phyloP scores from a whole-genome alignment of 352 stramenopile species.

The Globisporangium iwayamae region DNA sequence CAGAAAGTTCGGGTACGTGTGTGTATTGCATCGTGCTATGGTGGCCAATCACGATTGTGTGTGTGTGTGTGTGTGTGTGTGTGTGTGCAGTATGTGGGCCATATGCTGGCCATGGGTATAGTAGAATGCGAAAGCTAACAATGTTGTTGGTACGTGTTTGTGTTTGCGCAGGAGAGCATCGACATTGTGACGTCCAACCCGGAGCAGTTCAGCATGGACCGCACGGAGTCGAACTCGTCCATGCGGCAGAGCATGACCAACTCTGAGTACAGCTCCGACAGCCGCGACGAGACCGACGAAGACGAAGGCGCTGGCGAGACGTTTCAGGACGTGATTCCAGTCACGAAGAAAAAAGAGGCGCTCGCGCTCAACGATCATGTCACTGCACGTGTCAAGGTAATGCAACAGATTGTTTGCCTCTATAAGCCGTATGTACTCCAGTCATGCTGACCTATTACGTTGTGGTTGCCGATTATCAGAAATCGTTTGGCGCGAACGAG shows the following conservation, averaged over 20 bases:
- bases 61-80: background rate
- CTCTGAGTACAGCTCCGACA: constrained; percentile 56
- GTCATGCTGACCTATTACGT: too few species aligned
- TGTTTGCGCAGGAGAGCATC: constrained; percentile 34
- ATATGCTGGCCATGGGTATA: background rate
- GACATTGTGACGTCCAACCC: constrained; percentile 42
- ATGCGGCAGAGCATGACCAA: constrained; percentile 24
- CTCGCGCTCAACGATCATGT: constrained; percentile 78
- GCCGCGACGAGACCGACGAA: constrained; percentile 41
- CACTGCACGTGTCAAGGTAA: constrained; percentile 53
- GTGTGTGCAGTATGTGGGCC: too few species aligned
- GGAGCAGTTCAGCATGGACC: constrained; percentile 36
- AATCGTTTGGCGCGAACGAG: constrained; percentile 44
- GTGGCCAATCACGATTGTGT: background rate
- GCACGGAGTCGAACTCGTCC: constrained; percentile 38
- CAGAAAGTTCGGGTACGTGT: constrained; percentile 46
- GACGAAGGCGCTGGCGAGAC: constrained; percentile 32
- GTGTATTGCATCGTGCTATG: background rate
- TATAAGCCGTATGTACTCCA: too few species aligned
- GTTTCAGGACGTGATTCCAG: constrained; percentile 75
- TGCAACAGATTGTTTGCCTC: too few species aligned
- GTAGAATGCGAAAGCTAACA: background rate
- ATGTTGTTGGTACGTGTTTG: background rate
- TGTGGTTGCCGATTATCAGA: background rate
- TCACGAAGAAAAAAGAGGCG: constrained; percentile 70